These are phyloP conservation scores for Gnetum montanum DNA, from an alignment of 75 land plant genomes.

Conservation along the genomic window DNA sequence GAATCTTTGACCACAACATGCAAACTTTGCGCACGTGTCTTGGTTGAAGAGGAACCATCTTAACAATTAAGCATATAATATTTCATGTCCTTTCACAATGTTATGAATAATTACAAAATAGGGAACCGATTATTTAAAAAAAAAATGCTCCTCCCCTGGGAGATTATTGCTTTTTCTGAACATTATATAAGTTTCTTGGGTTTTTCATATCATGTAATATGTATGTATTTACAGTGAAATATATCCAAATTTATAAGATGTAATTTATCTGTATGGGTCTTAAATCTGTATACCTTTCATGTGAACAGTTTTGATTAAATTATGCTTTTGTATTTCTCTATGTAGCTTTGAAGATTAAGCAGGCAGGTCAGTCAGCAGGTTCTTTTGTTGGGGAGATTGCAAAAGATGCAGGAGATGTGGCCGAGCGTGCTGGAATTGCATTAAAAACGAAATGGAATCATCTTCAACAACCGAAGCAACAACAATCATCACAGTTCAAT, in stretches of 20 bases:
- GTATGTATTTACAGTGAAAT: not conserved
- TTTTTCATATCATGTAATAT: too few relatives aligned
- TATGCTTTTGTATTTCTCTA: not conserved
- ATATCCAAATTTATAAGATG: not conserved
- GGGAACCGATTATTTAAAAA: too few relatives aligned
- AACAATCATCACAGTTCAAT: conserved; percentile 17
- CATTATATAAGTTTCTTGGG: too few relatives aligned
- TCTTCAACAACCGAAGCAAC: conserved; percentile 35
- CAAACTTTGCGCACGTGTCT: too few relatives aligned
- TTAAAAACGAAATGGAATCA: conserved; percentile 56
- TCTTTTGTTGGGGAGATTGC: conserved; percentile 47
- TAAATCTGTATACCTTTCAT: not conserved
- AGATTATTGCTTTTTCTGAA: too few relatives aligned
- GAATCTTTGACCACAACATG: too few relatives aligned
- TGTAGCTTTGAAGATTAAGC: conserved; percentile 51
- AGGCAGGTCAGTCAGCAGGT: conserved; percentile 63
- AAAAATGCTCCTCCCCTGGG: too few relatives aligned
- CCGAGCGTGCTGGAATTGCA: conserved; percentile 57
- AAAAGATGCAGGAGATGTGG: conserved; percentile 64
- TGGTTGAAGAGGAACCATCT: too few relatives aligned
- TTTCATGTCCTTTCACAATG: too few relatives aligned
- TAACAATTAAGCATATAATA: too few relatives aligned
- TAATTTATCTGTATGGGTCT: not conserved
- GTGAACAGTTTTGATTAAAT: not conserved
- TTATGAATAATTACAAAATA: too few relatives aligned